Evolutionary conservation across 192 early-diverging fungal species (phyloP).

Genomic region (Tieghemiomyces parasiticus): DNA sequence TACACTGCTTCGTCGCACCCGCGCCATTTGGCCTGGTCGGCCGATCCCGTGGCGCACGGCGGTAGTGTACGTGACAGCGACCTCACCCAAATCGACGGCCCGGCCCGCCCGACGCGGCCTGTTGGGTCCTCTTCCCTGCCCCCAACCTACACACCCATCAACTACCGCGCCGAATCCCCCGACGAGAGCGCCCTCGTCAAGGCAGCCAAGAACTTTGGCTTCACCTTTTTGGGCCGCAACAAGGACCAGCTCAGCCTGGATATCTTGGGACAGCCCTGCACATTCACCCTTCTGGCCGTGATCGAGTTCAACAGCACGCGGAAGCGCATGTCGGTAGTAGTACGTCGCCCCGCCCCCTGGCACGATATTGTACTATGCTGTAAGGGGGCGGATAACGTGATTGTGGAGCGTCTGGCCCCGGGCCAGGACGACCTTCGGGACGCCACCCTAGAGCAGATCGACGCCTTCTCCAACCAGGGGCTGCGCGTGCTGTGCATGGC

Average conservation of each 20-base stretch:
- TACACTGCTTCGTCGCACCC: neutral
- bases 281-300: conserved; percentile 71
- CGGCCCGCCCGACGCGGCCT: neutral
- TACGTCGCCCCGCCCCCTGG: conserved; percentile 50
- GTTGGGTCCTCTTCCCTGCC: neutral
- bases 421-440: conserved; percentile 34
- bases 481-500: conserved; percentile 81
- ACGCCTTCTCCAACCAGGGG: conserved; percentile 66
- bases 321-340: conserved; percentile 87
- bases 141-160: conserved; percentile 10
- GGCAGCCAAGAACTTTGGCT: conserved; percentile 65
- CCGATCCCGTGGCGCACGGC: neutral
- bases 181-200: conserved; percentile 72
- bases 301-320: conserved; percentile 93
- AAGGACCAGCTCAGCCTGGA: conserved; percentile 44
- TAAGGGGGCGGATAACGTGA: conserved; percentile 95
- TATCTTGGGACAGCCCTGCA: conserved; percentile 43
- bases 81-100: neutral
- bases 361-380: conserved; percentile 74
- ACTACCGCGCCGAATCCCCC: conserved; percentile 62
- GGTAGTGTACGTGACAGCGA: neutral
- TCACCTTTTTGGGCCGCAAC: conserved; percentile 45
- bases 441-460: conserved; percentile 47
- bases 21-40: neutral
- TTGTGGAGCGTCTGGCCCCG: conserved; percentile 57